Percentiles rank a stretch among this genome's conserved stretches.
phyloP scores from a whole-genome alignment of 768 basidiomycete species.

The Rubroboletus pulcherrimus region DNA sequence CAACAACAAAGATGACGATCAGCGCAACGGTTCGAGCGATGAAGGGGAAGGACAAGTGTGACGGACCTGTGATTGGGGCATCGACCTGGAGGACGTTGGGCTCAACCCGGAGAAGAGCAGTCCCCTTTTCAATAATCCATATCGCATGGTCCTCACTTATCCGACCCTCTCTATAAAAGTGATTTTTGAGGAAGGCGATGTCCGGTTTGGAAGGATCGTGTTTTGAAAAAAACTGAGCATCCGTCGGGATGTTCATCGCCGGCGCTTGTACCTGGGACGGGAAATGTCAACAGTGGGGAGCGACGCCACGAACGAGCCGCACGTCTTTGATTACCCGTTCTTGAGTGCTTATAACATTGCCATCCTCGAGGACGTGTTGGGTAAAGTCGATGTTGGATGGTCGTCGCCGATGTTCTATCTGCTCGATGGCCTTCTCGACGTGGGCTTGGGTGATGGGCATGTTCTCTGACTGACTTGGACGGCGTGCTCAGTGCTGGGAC shows the following conservation, averaged over 20 bases:
- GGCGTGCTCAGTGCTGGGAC: neutral
- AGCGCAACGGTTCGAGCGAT: neutral
- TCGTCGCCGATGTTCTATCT: slow-evolving; percentile 40
- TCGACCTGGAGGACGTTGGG: slow-evolving; percentile 92
- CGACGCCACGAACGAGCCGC: slow-evolving; percentile 21
- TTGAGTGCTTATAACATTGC: slow-evolving; percentile 85
- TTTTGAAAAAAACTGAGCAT: slow-evolving; percentile 87
- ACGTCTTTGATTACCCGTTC: slow-evolving; percentile 97
- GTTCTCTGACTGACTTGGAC: slow-evolving; percentile 7
- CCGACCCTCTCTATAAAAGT: slow-evolving; percentile 96
- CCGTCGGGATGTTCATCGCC: slow-evolving; percentile 87
- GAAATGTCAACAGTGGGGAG: slow-evolving; percentile 5
- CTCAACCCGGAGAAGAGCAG: slow-evolving; percentile 78
- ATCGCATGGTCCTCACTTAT: slow-evolving; percentile 93
- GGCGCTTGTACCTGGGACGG: slow-evolving; percentile 87
- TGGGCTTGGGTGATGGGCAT: slow-evolving; percentile 36
- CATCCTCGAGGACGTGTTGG: slow-evolving; percentile 90
- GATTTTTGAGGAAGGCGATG: slow-evolving; percentile 95
- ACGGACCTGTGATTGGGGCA: slow-evolving; percentile 90
- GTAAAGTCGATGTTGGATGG: slow-evolving; percentile 82
- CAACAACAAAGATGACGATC: slow-evolving; percentile 2
- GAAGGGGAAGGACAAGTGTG: neutral
- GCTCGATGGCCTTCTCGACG: slow-evolving; percentile 34
- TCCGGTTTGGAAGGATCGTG: slow-evolving; percentile 89
- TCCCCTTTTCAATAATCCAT: slow-evolving; percentile 88